Evolutionary conservation across 1,284 basidiomycete genomes (phyloP), one percentile per base, ranked within the genome.

Genomic region (Leccinum subrobustum): DNA sequence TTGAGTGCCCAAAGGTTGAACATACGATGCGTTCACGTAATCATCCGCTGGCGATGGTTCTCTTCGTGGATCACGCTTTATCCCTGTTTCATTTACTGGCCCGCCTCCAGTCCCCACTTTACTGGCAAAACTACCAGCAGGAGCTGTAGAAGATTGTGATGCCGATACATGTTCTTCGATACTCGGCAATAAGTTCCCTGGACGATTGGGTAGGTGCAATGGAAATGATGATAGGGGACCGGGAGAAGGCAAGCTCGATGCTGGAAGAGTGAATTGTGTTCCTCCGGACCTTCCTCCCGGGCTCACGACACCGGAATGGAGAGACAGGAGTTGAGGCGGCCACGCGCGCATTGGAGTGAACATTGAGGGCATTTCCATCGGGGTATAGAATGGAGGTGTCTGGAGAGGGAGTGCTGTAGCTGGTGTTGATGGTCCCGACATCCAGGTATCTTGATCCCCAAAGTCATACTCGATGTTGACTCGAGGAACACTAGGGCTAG

Each of bases 1-100:
- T 29, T 76, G 81, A 1, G 93, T 95, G 2, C 91, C 89, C 54
- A 91, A 77, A 2, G 93, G 93, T 73, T 95, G 93, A 20, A 96
- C 88, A 67, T 89, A 92, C 37, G 92, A 95, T 2, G 95, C 95
- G 70, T 98, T 97, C 75, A 97, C 89, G 72, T 98, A 98, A 71
- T 97, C 95, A 60, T 92, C 91, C 57, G 84, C 83, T 14, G 73
- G 70, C 11, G 67, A 73, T 2, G 64, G 58, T 35, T 63, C 65
- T 51, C 59, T 56, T 33, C 56, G 63, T 23, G 14, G 35, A 39
- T 37, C 44, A 16, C 27, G 55, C 20, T 31, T 57, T n/a, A 18
- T 33, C 27, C 56, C 35, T 12, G 27, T 3, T 20, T 61, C 60
- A 33, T 23, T 52, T n/a, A 1, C 56, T 8, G 9, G 39, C 33